Conservation (phyloP, 2,329 filamentous ascomycete genomes). For the Penicillium polonicum region DNA sequence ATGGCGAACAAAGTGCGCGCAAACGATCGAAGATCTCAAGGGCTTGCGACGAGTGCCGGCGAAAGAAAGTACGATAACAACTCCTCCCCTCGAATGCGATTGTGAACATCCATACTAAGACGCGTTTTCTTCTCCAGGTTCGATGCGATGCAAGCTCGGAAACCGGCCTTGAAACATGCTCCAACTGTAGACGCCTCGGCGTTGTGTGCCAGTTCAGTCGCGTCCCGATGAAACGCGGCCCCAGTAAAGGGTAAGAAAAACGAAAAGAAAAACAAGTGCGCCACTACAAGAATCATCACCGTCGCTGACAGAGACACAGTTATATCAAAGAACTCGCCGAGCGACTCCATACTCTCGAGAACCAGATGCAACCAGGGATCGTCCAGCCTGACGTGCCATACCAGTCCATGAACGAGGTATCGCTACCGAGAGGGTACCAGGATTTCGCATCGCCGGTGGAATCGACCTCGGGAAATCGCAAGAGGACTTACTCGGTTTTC, state of each 20-base stretch:
- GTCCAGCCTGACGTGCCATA: constrained; percentile 45
- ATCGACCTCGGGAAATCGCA: constrained; percentile 42
- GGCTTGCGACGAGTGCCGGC: constrained; percentile 83
- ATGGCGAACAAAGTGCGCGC: constrained; percentile 63
- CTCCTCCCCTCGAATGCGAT: constrained; percentile 15
- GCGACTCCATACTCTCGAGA: constrained; percentile 77
- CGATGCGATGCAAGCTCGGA: constrained; percentile 82
- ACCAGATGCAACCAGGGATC: constrained; percentile 59
- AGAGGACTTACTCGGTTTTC: constrained; percentile 52
- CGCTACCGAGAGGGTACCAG: constrained; percentile 48
- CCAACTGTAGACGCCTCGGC: constrained; percentile 75
- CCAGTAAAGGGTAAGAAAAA: constrained; percentile 72
- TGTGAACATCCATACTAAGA: constrained; percentile 22
- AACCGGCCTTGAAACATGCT: constrained; percentile 70
- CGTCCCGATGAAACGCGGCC: constrained; percentile 82
- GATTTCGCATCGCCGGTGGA: constrained; percentile 55
- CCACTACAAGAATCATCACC: neutral
- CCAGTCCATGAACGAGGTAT: constrained; percentile 43
- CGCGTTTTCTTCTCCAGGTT: constrained; percentile 50
- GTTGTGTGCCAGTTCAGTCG: constrained; percentile 81
- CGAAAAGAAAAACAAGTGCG: constrained; percentile 4
- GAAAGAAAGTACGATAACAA: constrained; percentile 64
- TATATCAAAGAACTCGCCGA: constrained; percentile 93
- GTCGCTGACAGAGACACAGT: constrained; percentile 43
- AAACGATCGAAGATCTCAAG: constrained; percentile 85